Conservation (phyloP, 257 asterid genomes). For the Nicotiana obtusifolia region DNA sequence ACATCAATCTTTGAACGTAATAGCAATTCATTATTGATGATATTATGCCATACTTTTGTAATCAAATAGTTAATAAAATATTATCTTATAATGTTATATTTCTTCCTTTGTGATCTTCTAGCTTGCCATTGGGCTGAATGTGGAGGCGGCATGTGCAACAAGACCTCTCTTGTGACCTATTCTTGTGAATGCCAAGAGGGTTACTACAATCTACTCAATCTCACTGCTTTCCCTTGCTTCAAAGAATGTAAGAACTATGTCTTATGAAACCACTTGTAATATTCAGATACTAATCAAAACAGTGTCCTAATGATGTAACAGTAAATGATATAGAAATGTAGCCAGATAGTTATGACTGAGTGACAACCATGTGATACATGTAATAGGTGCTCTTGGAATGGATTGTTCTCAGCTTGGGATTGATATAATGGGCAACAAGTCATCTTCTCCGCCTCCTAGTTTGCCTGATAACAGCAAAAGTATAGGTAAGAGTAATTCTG, state of each 20-base stretch:
- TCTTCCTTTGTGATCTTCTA: conserved; percentile 6
- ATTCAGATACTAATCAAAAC: not conserved
- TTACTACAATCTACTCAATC: conserved; percentile 50
- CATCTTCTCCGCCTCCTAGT: conserved; percentile 27
- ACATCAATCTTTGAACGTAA: conserved; percentile 52
- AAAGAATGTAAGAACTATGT: conserved; percentile 41
- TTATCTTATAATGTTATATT: not conserved
- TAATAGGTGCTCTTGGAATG: conserved; percentile 55
- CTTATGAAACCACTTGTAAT: not conserved
- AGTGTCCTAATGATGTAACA: not conserved
- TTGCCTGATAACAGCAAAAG: conserved; percentile 13
- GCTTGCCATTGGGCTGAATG: conserved; percentile 56
- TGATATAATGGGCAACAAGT: conserved; percentile 20
- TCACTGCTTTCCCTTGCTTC: conserved; percentile 55
- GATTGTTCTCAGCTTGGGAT: conserved; percentile 46
- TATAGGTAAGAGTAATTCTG: conserved; percentile 26
- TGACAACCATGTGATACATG: not conserved
- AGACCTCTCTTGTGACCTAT: conserved; percentile 33
- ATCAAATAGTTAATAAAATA: not conserved
- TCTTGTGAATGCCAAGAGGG: conserved; percentile 52
- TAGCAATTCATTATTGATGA: not conserved
- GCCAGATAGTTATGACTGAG: not conserved
- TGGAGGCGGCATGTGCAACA: conserved; percentile 71
- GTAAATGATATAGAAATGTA: not conserved
- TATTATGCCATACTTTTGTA: not conserved